These are phyloP conservation scores for Pachysandra terminalis DNA, from an alignment of 164 flowering plant species.

Conservation along the genomic window DNA sequence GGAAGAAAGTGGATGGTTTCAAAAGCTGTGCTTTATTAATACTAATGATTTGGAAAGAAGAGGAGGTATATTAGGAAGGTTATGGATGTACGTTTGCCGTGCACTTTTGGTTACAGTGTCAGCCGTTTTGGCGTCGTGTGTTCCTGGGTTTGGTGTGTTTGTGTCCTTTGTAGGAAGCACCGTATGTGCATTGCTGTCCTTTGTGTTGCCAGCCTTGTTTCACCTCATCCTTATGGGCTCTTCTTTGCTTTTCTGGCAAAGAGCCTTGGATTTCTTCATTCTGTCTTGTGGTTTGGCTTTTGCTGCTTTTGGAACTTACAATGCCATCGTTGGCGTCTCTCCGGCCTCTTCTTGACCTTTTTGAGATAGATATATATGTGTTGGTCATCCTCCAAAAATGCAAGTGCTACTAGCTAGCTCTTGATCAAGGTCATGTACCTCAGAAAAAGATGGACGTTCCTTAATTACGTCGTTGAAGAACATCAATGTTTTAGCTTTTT, in stretches of 20 bases:
- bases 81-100: slow-evolving; percentile 9
- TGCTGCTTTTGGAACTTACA: slow-evolving; percentile 23
- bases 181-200: slow-evolving; percentile 29
- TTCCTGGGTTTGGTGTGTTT: slow-evolving; percentile 27
- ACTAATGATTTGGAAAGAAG: not conserved
- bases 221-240: slow-evolving; percentile 17
- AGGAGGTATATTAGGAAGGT: not conserved
- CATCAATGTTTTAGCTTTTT: no score
- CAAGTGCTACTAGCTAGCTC: no score
- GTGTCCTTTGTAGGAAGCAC: slow-evolving; percentile 37
- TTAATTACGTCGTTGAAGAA: no score
- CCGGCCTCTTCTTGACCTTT: not conserved
- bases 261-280: slow-evolving; percentile 15
- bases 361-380: no score
- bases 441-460: no score
- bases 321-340: not conserved
- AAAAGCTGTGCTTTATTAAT: slow-evolving; percentile 3
- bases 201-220: slow-evolving; percentile 22
- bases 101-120: slow-evolving; percentile 9
- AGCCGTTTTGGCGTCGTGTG: slow-evolving; percentile 20
- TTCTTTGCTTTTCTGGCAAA: slow-evolving; percentile 9
- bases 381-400: no score
- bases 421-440: no score
- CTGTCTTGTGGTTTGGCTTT: slow-evolving; percentile 19
- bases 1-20: slow-evolving; percentile 10